Evolutionary conservation across 163 green algal species (phyloP), one percentile per base, ranked within the genome.

Genomic region (Prototheca wickerhamii): DNA sequence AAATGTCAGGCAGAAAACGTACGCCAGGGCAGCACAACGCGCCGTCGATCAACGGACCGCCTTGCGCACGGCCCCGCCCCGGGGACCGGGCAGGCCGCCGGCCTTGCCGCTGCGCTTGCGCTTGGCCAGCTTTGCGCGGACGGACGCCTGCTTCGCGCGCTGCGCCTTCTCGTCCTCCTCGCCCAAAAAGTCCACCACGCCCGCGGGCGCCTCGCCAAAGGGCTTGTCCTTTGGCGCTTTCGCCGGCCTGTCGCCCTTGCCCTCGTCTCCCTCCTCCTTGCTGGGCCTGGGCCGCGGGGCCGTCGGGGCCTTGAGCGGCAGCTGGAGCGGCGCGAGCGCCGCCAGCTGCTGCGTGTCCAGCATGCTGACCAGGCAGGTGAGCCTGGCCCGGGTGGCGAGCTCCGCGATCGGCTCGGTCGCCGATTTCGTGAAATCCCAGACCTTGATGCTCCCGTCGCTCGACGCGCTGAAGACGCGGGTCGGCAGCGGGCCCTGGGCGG

Each of bases 361-460:
- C 12, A 66, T 32, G 0, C 64, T 30, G 0, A 50, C 57, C 60
- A 76, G 50, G 28, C 58, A 64, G 23, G 73, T 80, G 10, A 80
- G 60, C 15, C 73, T 51, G 21, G 73, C 73, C 12, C 58, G 29
- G 2, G 68, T 76, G 8, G 67, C 35, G 23, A 30, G 46, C 50
- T 71, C 40, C 4, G 50, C 37, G 34, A 80, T 49, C 53, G 12
- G 42, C 6, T 52, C 53, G 3, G 63, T 32, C 23, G 71, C 51
- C 2, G 72, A 32, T 37, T 51, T 46, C 26, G 54, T 50, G 5
- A 75, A 37, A 28, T 81, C 70, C 83, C 83, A 87, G n/a, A 87
- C 26, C 64, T 78, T 80, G 28, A 90, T 49, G 21, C 68, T 61
- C 32, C 84, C 84, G 58, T 90, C 84, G 20, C 74, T 82, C 10